Evolutionary conservation across 164 flowering plant genomes (phyloP), one percentile per base, ranked within the genome.

Genomic region (Vitis rotundifolia): DNA sequence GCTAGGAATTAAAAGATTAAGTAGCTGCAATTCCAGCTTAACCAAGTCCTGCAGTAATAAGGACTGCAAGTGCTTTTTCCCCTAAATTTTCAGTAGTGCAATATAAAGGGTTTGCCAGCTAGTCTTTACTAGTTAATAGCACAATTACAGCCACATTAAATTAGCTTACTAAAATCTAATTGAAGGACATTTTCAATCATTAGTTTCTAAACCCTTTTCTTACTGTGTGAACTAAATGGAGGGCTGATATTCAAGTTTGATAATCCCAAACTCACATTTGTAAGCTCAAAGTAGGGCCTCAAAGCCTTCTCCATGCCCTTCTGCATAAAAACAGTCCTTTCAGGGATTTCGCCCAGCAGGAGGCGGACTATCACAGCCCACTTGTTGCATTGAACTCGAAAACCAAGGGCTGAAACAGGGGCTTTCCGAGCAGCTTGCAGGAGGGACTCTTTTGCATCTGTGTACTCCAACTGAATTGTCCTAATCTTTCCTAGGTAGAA

Each of bases 211-310:
- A 3, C 44, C 44, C 44, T 5, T 37, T 37, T 37, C 52, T 11
- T 47, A n/a, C 14, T 29, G 53, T 31, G 11, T 59, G 68, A 19
- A 64, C 16, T 11, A 52, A 56, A 60, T 16, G 26, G 18, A 16
- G 3, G 9, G 22, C 9, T 9, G 48, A 29, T 10, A 15, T 19
- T 29, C 11, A 55, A 64, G 68, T 67, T 66, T 31, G 13, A 18
- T 5, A 8, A 57, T n/a, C 1, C 12, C 11, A 19, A 8, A 85
- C 97, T 84, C 55, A 93, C 99, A 85, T 95, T 95, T 73, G 99
- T 95, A 63, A 92, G 92, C 76, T 94, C 99, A 79, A 94, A 94
- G 81, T 94, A 94, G 16, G 99, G 99, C 82, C 91, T 89, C 76
- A 93, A 80, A 70, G 96, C 92, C 74, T 84, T 87, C 80, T 89